These are phyloP conservation scores for Leucaena leucocephala DNA, from an alignment of 306 rosid species.

Conservation along the genomic window DNA sequence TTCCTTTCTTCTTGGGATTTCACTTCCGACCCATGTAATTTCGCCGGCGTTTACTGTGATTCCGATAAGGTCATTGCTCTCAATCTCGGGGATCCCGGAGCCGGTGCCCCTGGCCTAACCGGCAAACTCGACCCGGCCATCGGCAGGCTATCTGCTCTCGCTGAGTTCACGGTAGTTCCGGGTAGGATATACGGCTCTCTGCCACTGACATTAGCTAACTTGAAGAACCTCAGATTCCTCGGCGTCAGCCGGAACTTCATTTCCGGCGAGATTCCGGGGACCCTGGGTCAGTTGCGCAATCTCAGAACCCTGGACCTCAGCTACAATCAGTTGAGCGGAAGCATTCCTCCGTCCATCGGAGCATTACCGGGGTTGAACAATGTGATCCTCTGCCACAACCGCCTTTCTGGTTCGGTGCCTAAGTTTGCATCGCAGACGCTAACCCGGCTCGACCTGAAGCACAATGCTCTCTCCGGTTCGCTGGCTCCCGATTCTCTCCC, in stretches of 20 bases:
- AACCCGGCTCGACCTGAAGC: slow-evolving; percentile 83
- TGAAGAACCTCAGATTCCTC: slow-evolving; percentile 76
- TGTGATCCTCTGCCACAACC: slow-evolving; percentile 88
- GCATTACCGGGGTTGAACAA: slow-evolving; percentile 69
- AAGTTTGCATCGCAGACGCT: slow-evolving; percentile 63
- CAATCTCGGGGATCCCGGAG: slow-evolving; percentile 92
- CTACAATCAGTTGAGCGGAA: slow-evolving; percentile 78
- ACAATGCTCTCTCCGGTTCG: slow-evolving; percentile 78
- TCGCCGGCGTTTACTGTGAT: slow-evolving; percentile 85
- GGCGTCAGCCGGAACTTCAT: slow-evolving; percentile 85
- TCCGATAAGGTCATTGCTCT: slow-evolving; percentile 79
- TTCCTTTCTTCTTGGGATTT: slow-evolving; percentile 94
- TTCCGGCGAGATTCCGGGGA: slow-evolving; percentile 76
- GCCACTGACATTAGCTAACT: slow-evolving; percentile 53
- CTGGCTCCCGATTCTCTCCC: slow-evolving; percentile 64
- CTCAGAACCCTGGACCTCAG: slow-evolving; percentile 84
- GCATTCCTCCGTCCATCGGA: slow-evolving; percentile 69
- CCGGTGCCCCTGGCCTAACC: slow-evolving; percentile 83
- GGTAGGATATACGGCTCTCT: slow-evolving; percentile 79
- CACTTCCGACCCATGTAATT: slow-evolving; percentile 91
- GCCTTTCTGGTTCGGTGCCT: slow-evolving; percentile 71
- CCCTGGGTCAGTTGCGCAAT: slow-evolving; percentile 52
- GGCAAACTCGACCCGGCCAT: slow-evolving; percentile 74
- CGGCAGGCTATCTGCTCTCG: slow-evolving; percentile 74
- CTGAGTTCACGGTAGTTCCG: slow-evolving; percentile 87